A percentile compares a stretch with the other conserved stretches of the same genome.
These are phyloP conservation scores for Botryotinia narcissicola DNA, from an alignment of 2,329 filamentous ascomycete species.

Conservation along the genomic window DNA sequence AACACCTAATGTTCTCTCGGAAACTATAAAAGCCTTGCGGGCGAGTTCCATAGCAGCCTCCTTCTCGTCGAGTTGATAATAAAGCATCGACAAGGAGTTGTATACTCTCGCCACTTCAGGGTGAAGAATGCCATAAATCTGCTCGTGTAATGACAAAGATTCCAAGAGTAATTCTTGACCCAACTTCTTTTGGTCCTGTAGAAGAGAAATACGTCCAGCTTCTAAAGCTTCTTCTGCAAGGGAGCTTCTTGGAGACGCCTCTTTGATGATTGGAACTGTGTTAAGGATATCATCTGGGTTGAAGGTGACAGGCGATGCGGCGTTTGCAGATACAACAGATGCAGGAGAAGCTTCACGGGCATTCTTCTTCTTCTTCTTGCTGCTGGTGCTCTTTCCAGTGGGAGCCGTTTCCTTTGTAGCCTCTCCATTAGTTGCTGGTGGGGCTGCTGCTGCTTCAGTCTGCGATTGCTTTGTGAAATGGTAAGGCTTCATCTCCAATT, in stretches of 20 bases:
- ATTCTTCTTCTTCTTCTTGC: slow-evolving; percentile 58
- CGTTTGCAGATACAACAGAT: slow-evolving; percentile 44
- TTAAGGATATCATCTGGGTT: slow-evolving; percentile 83
- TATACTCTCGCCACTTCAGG: slow-evolving; percentile 95
- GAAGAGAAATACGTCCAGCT: slow-evolving; percentile 91
- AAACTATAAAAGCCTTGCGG: slow-evolving; percentile 93
- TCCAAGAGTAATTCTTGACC: slow-evolving; percentile 96
- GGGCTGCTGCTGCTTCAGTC: slow-evolving; percentile 38
- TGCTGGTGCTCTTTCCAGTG: slow-evolving; percentile 35
- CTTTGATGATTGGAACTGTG: slow-evolving; percentile 91
- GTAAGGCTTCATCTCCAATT: slow-evolving; percentile 78
- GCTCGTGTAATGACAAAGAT: slow-evolving; percentile 92
- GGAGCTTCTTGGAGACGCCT: slow-evolving; percentile 84
- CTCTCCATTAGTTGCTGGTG: slow-evolving; percentile 39
- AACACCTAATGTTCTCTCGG: slow-evolving; percentile 88
- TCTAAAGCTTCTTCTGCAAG: slow-evolving; percentile 95
- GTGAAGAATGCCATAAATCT: slow-evolving; percentile 97
- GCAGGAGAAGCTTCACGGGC: slow-evolving; percentile 51
- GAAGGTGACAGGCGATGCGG: slow-evolving; percentile 61
- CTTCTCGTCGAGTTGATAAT: slow-evolving; percentile 98
- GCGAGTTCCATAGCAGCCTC: slow-evolving; percentile 91
- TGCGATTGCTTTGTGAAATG: slow-evolving; percentile 54
- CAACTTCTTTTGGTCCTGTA: slow-evolving; percentile 91
- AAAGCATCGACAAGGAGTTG: slow-evolving; percentile 90
- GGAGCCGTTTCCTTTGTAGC: slow-evolving; percentile 45